Evolutionary conservation across 148 eudicot genomes (phyloP).

Genomic region (Simmondsia chinensis): DNA sequence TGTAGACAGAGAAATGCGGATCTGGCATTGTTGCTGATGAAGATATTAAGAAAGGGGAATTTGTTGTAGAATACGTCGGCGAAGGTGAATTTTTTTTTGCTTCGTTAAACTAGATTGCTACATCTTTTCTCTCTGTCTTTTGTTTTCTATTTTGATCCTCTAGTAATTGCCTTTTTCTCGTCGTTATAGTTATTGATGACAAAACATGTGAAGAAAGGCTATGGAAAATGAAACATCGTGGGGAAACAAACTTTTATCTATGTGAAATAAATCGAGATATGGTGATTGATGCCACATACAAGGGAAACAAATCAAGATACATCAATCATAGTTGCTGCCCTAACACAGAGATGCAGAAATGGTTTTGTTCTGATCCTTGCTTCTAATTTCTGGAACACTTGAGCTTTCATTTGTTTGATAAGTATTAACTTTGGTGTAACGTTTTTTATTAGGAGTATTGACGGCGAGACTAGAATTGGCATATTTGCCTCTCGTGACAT

Average conservation of each 20-base stretch:
- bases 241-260: constrained; percentile 91
- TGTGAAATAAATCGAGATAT: constrained; percentile 97
- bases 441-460: constrained; percentile 62
- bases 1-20: constrained; percentile 98
- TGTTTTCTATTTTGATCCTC: background rate
- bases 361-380: constrained; percentile 33
- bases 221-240: constrained; percentile 92
- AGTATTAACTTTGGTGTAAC: constrained; percentile 1
- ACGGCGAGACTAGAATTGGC: constrained; percentile 96
- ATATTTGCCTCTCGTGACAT: constrained; percentile 90
- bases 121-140: background rate
- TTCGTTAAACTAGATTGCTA: background rate
- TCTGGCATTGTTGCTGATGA: constrained; percentile 93
- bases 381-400: too few relatives aligned
- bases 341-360: constrained; percentile 99
- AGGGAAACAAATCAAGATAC: constrained; percentile 97
- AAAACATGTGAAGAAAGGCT: constrained; percentile 95
- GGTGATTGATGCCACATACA: constrained; percentile 98
- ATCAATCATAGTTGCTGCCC: constrained; percentile 99
- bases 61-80: constrained; percentile 95
- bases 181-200: constrained; percentile 89
- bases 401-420: too few relatives aligned
- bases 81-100: constrained; percentile 56
- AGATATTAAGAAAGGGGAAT: constrained; percentile 87
- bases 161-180: constrained; percentile 8